Percentiles rank a stretch among this genome's conserved stretches.
Conservation (phyloP, 2,329 filamentous ascomycete species). For the Exophiala bonariae region DNA sequence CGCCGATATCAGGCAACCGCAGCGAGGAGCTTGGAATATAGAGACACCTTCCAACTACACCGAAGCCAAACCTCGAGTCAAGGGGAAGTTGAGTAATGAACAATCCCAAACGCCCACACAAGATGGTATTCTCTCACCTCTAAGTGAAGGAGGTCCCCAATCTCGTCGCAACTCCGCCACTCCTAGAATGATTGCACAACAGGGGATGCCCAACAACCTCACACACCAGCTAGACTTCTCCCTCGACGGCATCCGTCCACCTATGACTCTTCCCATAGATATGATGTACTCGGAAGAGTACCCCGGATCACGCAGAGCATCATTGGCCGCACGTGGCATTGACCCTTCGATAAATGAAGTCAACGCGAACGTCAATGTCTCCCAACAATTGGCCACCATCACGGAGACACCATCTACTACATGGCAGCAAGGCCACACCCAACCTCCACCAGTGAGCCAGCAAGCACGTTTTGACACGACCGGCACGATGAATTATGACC, state of each 20-base stretch:
- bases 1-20: conserved; percentile 10
- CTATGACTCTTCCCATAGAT: not conserved
- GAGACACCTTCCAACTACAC: conserved; percentile 4
- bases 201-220: not conserved
- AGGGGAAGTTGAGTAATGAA: not conserved
- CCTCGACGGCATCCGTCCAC: not conserved
- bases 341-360: not conserved
- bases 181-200: conserved; percentile 5
- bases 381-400: too few relatives aligned
- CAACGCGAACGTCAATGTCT: too few relatives aligned
- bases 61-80: not conserved
- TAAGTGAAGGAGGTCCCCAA: conserved; percentile 5
- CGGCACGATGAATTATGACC: too few relatives aligned
- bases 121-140: conserved; percentile 9
- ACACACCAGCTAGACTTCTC: not conserved
- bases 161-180: conserved; percentile 12
- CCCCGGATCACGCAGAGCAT: not conserved
- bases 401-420: too few relatives aligned
- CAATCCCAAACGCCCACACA: conserved; percentile 6
- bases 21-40: conserved; percentile 2
- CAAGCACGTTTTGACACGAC: too few relatives aligned
- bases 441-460: too few relatives aligned
- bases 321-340: not conserved
- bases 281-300: not conserved
- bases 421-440: too few relatives aligned